These are phyloP conservation scores for Aethionema arabicum DNA, from an alignment of 345 rosid species.

Conservation along the genomic window DNA sequence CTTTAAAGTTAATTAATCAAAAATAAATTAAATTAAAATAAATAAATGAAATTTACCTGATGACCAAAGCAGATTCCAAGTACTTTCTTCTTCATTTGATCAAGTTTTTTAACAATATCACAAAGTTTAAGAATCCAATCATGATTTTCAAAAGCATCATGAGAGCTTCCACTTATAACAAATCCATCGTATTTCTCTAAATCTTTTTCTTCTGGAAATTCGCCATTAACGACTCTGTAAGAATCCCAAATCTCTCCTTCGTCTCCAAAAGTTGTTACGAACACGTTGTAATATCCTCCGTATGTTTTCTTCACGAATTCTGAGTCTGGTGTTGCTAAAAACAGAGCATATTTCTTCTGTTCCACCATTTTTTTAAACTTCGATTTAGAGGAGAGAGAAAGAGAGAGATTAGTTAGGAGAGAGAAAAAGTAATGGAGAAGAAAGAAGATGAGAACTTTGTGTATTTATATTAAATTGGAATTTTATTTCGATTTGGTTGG, in stretches of 20 bases:
- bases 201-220: constrained; percentile 66
- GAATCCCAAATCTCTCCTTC: constrained; percentile 83
- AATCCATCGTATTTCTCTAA: constrained; percentile 71
- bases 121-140: constrained; percentile 77
- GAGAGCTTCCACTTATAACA: constrained; percentile 80
- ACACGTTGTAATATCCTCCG: constrained; percentile 86
- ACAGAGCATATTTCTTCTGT: constrained; percentile 51
- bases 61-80: constrained; percentile 97
- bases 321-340: constrained; percentile 72
- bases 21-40: too few species aligned
- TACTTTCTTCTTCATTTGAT: constrained; percentile 74
- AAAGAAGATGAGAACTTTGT: not conserved
- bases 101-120: constrained; percentile 56
- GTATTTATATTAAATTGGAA: constrained; percentile 14
- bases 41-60: constrained; percentile 50
- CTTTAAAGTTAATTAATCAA: too few species aligned
- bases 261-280: constrained; percentile 63
- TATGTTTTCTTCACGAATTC: constrained; percentile 65
- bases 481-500: constrained; percentile 1
- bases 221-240: constrained; percentile 71
- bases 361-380: constrained; percentile 33
- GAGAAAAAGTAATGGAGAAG: constrained; percentile 3
- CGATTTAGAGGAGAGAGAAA: not conserved
- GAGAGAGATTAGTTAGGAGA: not conserved
- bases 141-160: constrained; percentile 72